Conservation (phyloP, 345 rosid genomes). For the Limnanthes douglasii region DNA sequence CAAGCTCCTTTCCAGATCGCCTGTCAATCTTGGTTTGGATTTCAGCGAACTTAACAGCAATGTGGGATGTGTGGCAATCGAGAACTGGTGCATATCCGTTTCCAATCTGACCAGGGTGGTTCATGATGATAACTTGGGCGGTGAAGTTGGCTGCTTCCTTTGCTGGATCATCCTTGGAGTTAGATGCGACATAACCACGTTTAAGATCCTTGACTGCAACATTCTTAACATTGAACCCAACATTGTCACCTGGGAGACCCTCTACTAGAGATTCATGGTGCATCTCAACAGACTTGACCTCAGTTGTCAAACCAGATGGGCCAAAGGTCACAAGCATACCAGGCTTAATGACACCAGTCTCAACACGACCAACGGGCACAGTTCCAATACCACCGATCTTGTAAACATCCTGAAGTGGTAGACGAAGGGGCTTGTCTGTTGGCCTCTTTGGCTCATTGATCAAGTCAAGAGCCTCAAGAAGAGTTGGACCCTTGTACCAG, state of each 20-base stretch:
- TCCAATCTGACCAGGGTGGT: constrained; percentile 90
- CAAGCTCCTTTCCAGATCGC: constrained; percentile 68
- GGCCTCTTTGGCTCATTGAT: constrained; percentile 69
- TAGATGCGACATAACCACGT: constrained; percentile 68
- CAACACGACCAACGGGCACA: constrained; percentile 75
- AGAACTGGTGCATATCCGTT: constrained; percentile 80
- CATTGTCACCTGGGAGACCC: constrained; percentile 60
- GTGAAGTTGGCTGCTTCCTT: constrained; percentile 72
- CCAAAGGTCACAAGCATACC: constrained; percentile 72
- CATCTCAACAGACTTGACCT: constrained; percentile 78
- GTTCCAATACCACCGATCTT: constrained; percentile 86
- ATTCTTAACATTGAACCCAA: constrained; percentile 67
- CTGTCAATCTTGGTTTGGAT: constrained; percentile 61
- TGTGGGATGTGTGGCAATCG: constrained; percentile 78
- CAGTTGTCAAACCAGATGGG: constrained; percentile 67
- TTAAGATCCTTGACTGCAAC: constrained; percentile 80
- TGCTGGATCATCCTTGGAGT: constrained; percentile 85
- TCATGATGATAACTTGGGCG: constrained; percentile 84
- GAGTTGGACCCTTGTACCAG: constrained; percentile 45
- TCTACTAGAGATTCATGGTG: constrained; percentile 57
- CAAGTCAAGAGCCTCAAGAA: constrained; percentile 31
- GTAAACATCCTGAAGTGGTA: constrained; percentile 82
- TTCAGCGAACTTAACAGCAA: constrained; percentile 68
- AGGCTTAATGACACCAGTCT: constrained; percentile 57
- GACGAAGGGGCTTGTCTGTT: constrained; percentile 83